These are phyloP conservation scores for Didymella pomorum DNA, from an alignment of 2,329 filamentous ascomycete genomes.

Conservation along the genomic window DNA sequence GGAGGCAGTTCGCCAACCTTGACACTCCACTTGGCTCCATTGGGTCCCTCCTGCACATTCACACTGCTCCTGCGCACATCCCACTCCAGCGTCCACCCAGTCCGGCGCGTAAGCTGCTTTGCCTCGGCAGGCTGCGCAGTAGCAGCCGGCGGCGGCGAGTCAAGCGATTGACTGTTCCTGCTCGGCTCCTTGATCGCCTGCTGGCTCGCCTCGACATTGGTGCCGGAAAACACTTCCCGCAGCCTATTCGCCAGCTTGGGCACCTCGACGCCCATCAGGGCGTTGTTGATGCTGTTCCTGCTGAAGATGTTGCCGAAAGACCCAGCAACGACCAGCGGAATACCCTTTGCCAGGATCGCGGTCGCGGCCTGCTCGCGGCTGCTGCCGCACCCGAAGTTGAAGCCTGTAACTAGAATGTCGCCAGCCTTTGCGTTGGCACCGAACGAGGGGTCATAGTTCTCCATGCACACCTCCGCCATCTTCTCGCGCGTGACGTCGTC, in stretches of 20 bases:
- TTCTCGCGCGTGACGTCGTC: slow-evolving; percentile 77
- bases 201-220: slow-evolving; percentile 36
- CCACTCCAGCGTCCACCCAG: slow-evolving; percentile 85
- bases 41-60: slow-evolving; percentile 72
- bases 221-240: slow-evolving; percentile 64
- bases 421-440: slow-evolving; percentile 67
- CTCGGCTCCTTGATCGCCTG: slow-evolving; percentile 60
- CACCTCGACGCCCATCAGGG: slow-evolving; percentile 74
- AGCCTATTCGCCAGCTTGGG: slow-evolving; percentile 72
- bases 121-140: slow-evolving; percentile 52
- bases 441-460: slow-evolving; percentile 87
- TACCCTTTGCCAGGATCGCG: slow-evolving; percentile 80
- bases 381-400: slow-evolving; percentile 86
- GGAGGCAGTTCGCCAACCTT: slow-evolving; percentile 84
- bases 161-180: slow-evolving; percentile 60
- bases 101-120: slow-evolving; percentile 72
- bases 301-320: slow-evolving; percentile 87
- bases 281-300: slow-evolving; percentile 82
- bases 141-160: slow-evolving; percentile 55
- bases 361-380: slow-evolving; percentile 90
- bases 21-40: slow-evolving; percentile 75
- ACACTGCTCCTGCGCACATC: slow-evolving; percentile 78
- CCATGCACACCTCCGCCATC: slow-evolving; percentile 92
- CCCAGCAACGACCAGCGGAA: slow-evolving; percentile 80
- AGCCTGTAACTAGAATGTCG: slow-evolving; percentile 86